A percentile compares a stretch with the other conserved stretches of the same genome.
Conservation (phyloP, 2,329 filamentous ascomycete species). For the Ambrosiella xylebori region DNA sequence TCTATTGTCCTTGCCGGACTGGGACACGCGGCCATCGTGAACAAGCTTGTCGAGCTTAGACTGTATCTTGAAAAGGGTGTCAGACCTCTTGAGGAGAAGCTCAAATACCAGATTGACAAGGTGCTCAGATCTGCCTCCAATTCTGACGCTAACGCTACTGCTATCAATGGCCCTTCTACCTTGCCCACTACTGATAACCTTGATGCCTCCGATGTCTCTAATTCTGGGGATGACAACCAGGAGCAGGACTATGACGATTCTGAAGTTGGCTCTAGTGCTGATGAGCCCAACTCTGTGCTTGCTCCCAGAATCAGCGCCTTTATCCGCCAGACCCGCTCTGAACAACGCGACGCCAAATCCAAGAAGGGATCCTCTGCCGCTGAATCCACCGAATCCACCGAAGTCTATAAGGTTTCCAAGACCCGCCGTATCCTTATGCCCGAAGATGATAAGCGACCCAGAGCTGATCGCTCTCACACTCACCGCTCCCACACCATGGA, state of each 20-base stretch:
- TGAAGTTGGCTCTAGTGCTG: conserved; percentile 15
- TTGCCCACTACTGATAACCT: conserved; percentile 14
- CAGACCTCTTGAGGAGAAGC: conserved; percentile 68
- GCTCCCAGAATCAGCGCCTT: conserved; percentile 10
- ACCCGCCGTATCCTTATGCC: conserved; percentile 80
- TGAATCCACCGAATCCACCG: conserved; percentile 25
- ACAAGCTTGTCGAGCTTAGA: conserved; percentile 80
- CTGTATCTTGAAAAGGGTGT: conserved; percentile 88
- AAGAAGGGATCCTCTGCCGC: conserved; percentile 11
- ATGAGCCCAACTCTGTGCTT: conserved; percentile 12
- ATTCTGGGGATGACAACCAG: conserved; percentile 16
- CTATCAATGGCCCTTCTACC: conserved; percentile 7
- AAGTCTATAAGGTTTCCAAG: conserved; percentile 75
- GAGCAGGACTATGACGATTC: conserved; percentile 22
- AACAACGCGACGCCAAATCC: conserved; percentile 12
- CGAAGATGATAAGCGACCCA: conserved; percentile 34
- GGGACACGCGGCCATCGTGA: conserved; percentile 37
- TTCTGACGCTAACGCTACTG: conserved; percentile 29
- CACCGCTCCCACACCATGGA: conserved; percentile 73
- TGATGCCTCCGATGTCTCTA: conserved; percentile 17
- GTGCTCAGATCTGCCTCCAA: conserved; percentile 77
- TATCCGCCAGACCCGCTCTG: conserved; percentile 8
- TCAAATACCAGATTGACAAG: conserved; percentile 94
- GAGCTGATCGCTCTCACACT: conserved; percentile 43
- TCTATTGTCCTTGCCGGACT: not conserved